A percentile compares a stretch with the other conserved stretches of the same genome.
Evolutionary conservation across 2,329 filamentous ascomycete species (phyloP).

Genomic region (Cladobotryum protrusum): DNA sequence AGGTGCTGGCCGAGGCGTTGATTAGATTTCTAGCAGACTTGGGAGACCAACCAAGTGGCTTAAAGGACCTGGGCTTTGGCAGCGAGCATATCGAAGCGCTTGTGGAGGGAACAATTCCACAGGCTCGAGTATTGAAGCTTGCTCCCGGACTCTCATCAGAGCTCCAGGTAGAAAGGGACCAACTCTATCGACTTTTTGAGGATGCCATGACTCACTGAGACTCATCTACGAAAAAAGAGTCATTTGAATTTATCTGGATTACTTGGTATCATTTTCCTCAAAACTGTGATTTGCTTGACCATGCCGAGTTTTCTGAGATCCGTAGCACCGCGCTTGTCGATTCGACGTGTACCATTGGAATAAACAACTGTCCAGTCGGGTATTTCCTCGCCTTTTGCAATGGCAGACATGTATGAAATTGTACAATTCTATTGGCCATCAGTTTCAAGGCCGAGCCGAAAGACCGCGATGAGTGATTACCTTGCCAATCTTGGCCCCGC

Average conservation of each 20-base stretch:
- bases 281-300: slow-evolving; percentile 60
- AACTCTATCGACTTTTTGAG: slow-evolving; percentile 65
- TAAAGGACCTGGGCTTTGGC: slow-evolving; percentile 78
- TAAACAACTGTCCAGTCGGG: slow-evolving; percentile 65
- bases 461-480: slow-evolving; percentile 29
- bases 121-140: slow-evolving; percentile 83
- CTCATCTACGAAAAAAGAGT: slow-evolving; percentile 3
- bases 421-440: slow-evolving; percentile 53
- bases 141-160: slow-evolving; percentile 74
- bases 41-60: slow-evolving; percentile 82
- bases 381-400: slow-evolving; percentile 52
- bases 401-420: slow-evolving; percentile 56
- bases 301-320: slow-evolving; percentile 59
- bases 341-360: slow-evolving; percentile 53
- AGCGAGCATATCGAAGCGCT: slow-evolving; percentile 69
- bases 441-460: neutral
- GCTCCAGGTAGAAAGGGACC: slow-evolving; percentile 62
- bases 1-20: slow-evolving; percentile 78
- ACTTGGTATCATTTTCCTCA: slow-evolving; percentile 61
- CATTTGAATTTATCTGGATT: slow-evolving; percentile 47
- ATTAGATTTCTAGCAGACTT: slow-evolving; percentile 72
- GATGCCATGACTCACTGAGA: slow-evolving; percentile 38
- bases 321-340: slow-evolving; percentile 54
- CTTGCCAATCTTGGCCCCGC: slow-evolving; percentile 57
- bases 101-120: slow-evolving; percentile 92